Evolutionary conservation across 1,139 yeast genomes (phyloP), one percentile per base, ranked within the genome.

Genomic region (Protomyces pachydermus): DNA sequence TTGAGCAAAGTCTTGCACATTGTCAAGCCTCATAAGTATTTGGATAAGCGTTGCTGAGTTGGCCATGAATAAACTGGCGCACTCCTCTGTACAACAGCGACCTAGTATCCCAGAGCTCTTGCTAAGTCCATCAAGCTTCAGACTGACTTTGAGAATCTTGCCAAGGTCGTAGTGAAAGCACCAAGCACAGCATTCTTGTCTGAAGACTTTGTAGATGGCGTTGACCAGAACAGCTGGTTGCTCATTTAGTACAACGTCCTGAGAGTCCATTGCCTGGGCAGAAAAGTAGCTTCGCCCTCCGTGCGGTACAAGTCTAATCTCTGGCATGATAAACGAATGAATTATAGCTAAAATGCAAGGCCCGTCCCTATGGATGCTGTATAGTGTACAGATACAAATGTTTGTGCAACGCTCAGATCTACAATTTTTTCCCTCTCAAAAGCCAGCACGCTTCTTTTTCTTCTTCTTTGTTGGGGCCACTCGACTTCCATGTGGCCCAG

Each of bases 271-370:
- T 8, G 71, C 68, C 1, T 61, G 55, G 1, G 69, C 70, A 16
- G 88, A 82, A 72, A 83, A 85, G 68, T 87, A 85, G 1, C 90
- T 89, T 66, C 90, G 77, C 12, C 91, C 88, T 6, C 88, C 77
- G 66, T 73, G 72, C 20, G 68, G 42, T 2, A 76, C 74, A 4
- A 64, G 65, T 32, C 70, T 67, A 32, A 73, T 65, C 25, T 68
- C 61, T 54, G 68, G 18, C 57, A 51, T 42, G 12, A 5, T 5
- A 9, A 6, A 9, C 23, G 54, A 12, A 18, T 10, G 38, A 14
- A n/a, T 23, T 23, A 3, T 51, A n/a, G 8, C 1, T 28, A n/a
- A n/a, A 39, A 16, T 16, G 16, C 18, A 39, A n/a, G 9, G 46
- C 8, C 46, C 18, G 8, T 16, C 14, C 18, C 9, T 23, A 46